Evolutionary conservation across 2,329 filamentous ascomycete species (phyloP), one percentile per base, ranked within the genome.

Genomic region (Phialophora tarda): DNA sequence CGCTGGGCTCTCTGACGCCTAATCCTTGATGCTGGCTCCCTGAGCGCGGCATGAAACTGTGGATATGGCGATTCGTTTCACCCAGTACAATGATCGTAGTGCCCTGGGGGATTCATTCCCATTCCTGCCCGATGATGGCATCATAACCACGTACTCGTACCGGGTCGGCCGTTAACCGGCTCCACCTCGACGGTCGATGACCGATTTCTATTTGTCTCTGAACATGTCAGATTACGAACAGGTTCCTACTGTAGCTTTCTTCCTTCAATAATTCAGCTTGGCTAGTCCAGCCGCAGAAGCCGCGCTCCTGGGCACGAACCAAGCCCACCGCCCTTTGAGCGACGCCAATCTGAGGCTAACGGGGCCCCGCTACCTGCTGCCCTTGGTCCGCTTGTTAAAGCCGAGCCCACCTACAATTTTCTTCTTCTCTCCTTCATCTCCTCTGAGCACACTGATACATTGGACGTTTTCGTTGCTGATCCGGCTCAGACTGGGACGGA

Each of bases 51-150:
- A 34, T 55, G 17, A 21, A 11, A 23, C 17, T 34, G 63, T 76
- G 74, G 73, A 71, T 64, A 67, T 71, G 69, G 72, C 72, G 71
- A 74, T 75, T 76, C 77, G 77, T 78, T 79, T 79, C 77, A 77
- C 74, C 76, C 75, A 72, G 74, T 59, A 78, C 77, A 44, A 79
- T 64, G 23, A 30, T 17, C 12, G 12, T 21, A 34, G 7, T 44
- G 14, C 6, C 17, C 38, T n/a, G 38, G 34, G 34, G 47, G 7
- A 28, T 53, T 55, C 28, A 12, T 55, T 34, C 34, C 26, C 11
- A 34, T n/a, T 21, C 2, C 41, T 41, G 24, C 28, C 17, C n/a
- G 24, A 26, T 24, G 21, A 53, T 53, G 30, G 59, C 47, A 60
- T 48, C 44, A 60, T 28, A 1, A 32, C 28, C 17, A 17, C 59